A percentile compares a stretch with the other conserved stretches of the same genome.
Conservation (phyloP, 23 red algal species). For the Agarophyton chilense region DNA sequence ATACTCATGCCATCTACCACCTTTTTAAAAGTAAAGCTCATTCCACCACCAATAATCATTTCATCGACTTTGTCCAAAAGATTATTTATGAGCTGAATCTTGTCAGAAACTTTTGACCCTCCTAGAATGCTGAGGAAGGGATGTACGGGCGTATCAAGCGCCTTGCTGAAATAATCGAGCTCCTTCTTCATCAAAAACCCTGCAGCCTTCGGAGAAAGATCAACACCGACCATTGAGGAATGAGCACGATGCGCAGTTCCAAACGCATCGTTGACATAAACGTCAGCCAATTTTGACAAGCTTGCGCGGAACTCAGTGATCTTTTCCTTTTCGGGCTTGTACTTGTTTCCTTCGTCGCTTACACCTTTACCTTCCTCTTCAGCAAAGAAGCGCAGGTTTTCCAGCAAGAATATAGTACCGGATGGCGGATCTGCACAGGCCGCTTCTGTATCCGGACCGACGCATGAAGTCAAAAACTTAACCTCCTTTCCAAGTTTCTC, state of each 20-base stretch:
- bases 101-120: slow-evolving; percentile 92
- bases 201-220: slow-evolving; percentile 73
- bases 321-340: slow-evolving; percentile 74
- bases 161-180: slow-evolving; percentile 91
- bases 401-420: slow-evolving; percentile 87
- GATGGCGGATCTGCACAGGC: slow-evolving; percentile 73
- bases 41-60: slow-evolving; percentile 98
- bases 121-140: slow-evolving; percentile 93
- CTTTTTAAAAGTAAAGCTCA: slow-evolving; percentile 94
- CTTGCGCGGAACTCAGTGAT: slow-evolving; percentile 62
- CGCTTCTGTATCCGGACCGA: slow-evolving; percentile 66
- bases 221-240: slow-evolving; percentile 92
- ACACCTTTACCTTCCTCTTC: slow-evolving; percentile 96
- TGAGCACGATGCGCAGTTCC: slow-evolving; percentile 96
- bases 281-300: slow-evolving; percentile 80
- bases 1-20: slow-evolving; percentile 82
- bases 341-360: slow-evolving; percentile 80
- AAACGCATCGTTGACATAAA: slow-evolving; percentile 97
- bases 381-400: slow-evolving; percentile 89
- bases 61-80: slow-evolving; percentile 94
- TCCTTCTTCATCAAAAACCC: slow-evolving; percentile 99
- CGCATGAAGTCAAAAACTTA: slow-evolving; percentile 70
- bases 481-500: slow-evolving; percentile 64
- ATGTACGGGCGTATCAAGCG: slow-evolving; percentile 67
- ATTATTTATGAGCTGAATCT: slow-evolving; percentile 94